Evolutionary conservation across 148 eudicot species (phyloP).

Genomic region (Amaranthus cruentus): DNA sequence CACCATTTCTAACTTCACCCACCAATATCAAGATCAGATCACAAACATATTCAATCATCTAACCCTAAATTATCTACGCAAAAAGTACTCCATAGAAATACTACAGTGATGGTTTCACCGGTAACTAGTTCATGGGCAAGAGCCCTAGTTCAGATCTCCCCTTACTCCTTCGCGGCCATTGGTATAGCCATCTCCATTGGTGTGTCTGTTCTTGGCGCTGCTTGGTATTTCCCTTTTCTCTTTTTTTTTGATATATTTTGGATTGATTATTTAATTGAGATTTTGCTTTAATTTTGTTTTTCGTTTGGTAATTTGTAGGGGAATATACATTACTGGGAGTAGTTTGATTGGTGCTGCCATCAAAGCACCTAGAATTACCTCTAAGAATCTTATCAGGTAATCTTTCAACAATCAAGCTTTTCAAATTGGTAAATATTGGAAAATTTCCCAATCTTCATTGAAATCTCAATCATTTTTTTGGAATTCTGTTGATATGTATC

Average conservation of each 20-base stretch:
- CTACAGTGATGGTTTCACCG: constrained; percentile 14
- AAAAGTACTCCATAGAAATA: neutral
- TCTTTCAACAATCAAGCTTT: neutral
- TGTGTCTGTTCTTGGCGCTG: constrained; percentile 94
- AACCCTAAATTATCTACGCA: neutral
- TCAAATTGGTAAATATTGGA: neutral
- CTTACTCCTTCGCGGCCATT: constrained; percentile 81
- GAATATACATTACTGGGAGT: constrained; percentile 93
- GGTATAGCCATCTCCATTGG: constrained; percentile 95
- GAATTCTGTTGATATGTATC: too few relatives aligned
- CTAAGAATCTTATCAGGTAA: constrained; percentile 94
- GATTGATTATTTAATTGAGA: neutral
- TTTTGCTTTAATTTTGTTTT: neutral
- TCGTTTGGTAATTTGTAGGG: constrained; percentile 40
- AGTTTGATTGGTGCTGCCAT: constrained; percentile 98
- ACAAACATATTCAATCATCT: neutral
- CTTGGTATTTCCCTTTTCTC: constrained; percentile 47
- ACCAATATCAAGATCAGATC: constrained; percentile 31
- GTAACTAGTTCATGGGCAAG: constrained; percentile 70
- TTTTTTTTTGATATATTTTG: constrained; percentile 4
- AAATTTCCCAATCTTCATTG: too few relatives aligned
- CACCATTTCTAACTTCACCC: constrained; percentile 2
- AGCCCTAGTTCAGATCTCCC: constrained; percentile 81
- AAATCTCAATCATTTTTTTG: too few relatives aligned
- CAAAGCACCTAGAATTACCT: constrained; percentile 96